Base-by-base conservation (phyloP, 257 asterid genomes). In the Osmanthus fragrans region DNA sequence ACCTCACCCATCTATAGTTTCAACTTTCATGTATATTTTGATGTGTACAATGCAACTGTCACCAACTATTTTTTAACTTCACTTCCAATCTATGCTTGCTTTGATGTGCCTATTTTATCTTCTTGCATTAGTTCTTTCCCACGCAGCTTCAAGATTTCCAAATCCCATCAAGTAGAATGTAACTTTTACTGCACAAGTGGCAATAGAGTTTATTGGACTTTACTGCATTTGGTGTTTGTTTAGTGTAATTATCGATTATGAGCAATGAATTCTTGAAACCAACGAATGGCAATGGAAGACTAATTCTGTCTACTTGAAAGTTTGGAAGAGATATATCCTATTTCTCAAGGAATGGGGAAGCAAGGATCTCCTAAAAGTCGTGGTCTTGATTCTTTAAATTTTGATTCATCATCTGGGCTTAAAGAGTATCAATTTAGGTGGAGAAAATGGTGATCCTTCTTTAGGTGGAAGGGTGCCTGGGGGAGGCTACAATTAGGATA, bases 381-480 rank as follows among this genome's bases (percentile, higher is more conserved):
- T n/a, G n/a, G n/a, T 29, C 85, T 80, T 11, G 86, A 80, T 76
- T 79, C 86, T 11, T 73, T 75, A 7, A 78, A 49, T 42, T 49
- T 76, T 34, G 87, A 84, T 77, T 78, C 79, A 32, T 67, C 87
- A 5, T 81, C 70, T 71, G 90, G 84, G 66, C 73, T 77, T 40
- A 83, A 84, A 71, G 91, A 91, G 7, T 13, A 75, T 68, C 81
- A 82, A 39, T 80, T 84, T 82, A 83, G 84, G 81, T 77, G 73
- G 81, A 80, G 60, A 85, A 30, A 67, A 75, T 49, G 78, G 83
- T 42, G 92, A 90, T 76, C 90, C 83, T 63, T 82, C 79, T 73
- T 7, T 86, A 32, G 96, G 94, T 45, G 82, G 94, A 75, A 87
- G 92, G 86, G 81, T 75, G 74, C 79, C 80, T 51, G 86, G 88